Evolutionary conservation across 305 asterid species (phyloP).

Genomic region (Fraxinus platypoda): DNA sequence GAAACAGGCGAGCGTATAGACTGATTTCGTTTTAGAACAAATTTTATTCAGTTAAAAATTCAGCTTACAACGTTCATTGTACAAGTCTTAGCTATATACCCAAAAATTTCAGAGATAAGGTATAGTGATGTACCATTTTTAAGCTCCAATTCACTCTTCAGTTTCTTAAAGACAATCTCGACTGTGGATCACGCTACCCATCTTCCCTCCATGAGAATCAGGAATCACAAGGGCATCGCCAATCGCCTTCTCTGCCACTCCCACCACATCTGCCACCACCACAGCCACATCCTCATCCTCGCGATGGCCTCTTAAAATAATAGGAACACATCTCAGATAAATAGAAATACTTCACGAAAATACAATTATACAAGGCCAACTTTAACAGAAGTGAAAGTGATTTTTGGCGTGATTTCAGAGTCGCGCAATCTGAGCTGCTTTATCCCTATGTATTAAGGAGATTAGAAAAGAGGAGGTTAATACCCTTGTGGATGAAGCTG

Average conservation of each 20-base stretch:
- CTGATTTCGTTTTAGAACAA: neutral
- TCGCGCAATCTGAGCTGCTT: no score
- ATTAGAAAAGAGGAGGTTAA: neutral
- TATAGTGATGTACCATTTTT: constrained; percentile 44
- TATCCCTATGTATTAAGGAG: no score
- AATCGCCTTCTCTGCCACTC: no score
- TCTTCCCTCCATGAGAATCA: neutral
- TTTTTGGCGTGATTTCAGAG: no score
- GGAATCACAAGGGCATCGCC: no score
- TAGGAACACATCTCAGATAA: no score
- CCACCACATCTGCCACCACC: no score
- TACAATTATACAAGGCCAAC: no score
- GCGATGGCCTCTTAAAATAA: no score
- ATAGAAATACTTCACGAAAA: no score
- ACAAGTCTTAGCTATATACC: neutral
- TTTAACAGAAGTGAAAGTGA: no score
- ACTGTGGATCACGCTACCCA: constrained; percentile 4
- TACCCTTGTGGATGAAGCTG: constrained; percentile 75
- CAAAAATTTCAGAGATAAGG: neutral
- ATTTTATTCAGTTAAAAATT: neutral
- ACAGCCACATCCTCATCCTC: no score
- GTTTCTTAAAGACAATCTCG: constrained; percentile 4
- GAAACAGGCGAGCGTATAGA: neutral
- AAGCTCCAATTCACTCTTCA: constrained; percentile 22
- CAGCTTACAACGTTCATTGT: neutral